Evolutionary conservation across 768 basidiomycete genomes (phyloP).

Genomic region (Boletus subparvulus): DNA sequence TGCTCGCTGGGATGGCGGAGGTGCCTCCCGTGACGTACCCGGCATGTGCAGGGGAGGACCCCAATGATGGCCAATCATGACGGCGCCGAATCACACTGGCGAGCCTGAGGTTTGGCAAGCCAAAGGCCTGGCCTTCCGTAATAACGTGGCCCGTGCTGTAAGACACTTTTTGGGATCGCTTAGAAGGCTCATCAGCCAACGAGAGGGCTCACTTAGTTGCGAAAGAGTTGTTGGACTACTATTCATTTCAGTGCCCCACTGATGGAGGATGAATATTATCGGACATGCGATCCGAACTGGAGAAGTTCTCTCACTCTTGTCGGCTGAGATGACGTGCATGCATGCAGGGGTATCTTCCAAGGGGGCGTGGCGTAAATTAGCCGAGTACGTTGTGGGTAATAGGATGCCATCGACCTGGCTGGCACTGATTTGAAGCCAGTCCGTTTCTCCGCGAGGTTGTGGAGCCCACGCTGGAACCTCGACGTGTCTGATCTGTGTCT

Average conservation of each 20-base stretch:
- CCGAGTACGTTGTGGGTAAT: slow-evolving; percentile 31
- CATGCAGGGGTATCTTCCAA: slow-evolving; percentile 12
- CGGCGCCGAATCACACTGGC: neutral
- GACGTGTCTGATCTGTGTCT: slow-evolving; percentile 25
- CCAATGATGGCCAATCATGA: slow-evolving; percentile 1
- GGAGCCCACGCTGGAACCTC: slow-evolving; percentile 31
- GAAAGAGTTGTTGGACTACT: no score
- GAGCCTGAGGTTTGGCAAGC: no score
- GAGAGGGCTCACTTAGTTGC: no score
- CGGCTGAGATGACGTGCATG: slow-evolving; percentile 21
- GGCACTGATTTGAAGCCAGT: slow-evolving; percentile 16
- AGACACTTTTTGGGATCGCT: no score
- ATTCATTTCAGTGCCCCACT: no score
- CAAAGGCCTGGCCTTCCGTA: no score
- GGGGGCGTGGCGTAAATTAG: slow-evolving; percentile 23
- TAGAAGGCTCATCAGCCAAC: no score
- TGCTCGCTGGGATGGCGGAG: slow-evolving; percentile 23
- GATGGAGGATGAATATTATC: slow-evolving; percentile 4
- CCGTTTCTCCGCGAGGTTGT: slow-evolving; percentile 25
- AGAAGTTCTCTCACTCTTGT: slow-evolving; percentile 7
- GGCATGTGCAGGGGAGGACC: slow-evolving; percentile 6
- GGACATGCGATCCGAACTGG: slow-evolving; percentile 18
- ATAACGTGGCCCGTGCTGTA: no score
- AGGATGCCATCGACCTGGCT: slow-evolving; percentile 2
- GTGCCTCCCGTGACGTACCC: slow-evolving; percentile 24